phyloP scores from a whole-genome alignment of 257 asterid genomes.

The Lycium ferocissimum region DNA sequence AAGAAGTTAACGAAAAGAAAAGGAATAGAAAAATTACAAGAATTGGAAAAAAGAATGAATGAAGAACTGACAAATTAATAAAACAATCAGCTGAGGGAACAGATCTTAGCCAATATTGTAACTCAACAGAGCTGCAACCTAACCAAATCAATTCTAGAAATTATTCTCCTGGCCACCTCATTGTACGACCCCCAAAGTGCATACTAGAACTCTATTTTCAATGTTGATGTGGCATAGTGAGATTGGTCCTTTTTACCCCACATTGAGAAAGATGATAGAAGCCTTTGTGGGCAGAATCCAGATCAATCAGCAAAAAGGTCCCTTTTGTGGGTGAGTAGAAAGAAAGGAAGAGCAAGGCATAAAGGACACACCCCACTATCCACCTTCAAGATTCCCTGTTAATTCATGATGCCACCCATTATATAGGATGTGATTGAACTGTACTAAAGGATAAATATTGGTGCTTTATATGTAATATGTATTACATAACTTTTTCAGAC shows the following conservation, averaged over 20 bases:
- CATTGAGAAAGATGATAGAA: background rate
- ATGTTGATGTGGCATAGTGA: background rate
- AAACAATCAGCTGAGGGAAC: too few relatives aligned
- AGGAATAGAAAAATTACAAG: background rate
- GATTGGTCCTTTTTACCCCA: background rate
- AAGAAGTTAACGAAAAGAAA: background rate
- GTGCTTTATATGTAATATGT: background rate
- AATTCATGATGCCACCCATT: background rate
- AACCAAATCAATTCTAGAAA: too few relatives aligned
- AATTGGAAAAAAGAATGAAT: background rate
- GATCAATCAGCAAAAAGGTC: background rate
- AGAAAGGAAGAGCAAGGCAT: background rate
- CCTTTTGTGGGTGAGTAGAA: background rate
- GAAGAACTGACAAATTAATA: too few relatives aligned
- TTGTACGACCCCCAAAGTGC: too few relatives aligned
- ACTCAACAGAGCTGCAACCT: too few relatives aligned
- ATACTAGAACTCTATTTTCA: background rate
- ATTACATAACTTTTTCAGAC: background rate
- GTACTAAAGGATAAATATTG: background rate
- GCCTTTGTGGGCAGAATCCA: background rate
- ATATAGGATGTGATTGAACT: background rate
- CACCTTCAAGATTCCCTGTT: background rate
- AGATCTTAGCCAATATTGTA: too few relatives aligned
- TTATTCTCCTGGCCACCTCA: too few relatives aligned
- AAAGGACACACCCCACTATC: slow-evolving; percentile 7